phyloP scores from a whole-genome alignment of 1,139 yeast species.

The Scheffersomyces parashehatae region DNA sequence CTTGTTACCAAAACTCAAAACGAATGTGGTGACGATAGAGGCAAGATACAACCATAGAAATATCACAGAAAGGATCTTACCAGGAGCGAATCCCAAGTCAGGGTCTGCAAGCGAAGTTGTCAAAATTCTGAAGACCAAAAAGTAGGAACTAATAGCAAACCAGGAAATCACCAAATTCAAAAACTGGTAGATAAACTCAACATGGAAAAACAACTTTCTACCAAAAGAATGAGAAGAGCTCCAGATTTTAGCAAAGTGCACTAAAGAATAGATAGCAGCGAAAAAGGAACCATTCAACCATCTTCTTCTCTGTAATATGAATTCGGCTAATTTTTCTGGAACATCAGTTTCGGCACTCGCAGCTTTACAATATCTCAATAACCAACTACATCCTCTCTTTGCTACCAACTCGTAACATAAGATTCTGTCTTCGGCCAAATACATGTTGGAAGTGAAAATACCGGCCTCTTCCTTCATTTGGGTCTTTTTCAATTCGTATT shows the following conservation, averaged over 20 bases:
- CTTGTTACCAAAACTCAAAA: conserved; percentile 88
- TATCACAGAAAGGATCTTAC: conserved; percentile 74
- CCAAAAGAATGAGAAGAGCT: conserved; percentile 41
- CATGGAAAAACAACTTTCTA: conserved; percentile 43
- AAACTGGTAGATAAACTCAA: conserved; percentile 46
- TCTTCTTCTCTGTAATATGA: conserved; percentile 50
- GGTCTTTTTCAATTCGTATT: conserved; percentile 40
- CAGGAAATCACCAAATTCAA: conserved; percentile 59
- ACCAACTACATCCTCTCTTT: conserved; percentile 44
- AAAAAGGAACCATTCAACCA: conserved; percentile 54
- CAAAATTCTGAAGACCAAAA: conserved; percentile 75
- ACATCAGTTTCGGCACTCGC: conserved; percentile 54
- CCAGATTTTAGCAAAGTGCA: conserved; percentile 48
- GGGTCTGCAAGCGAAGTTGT: conserved; percentile 66
- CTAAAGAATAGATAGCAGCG: conserved; percentile 50
- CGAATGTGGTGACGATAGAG: conserved; percentile 87
- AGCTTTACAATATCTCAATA: conserved; percentile 46
- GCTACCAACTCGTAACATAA: conserved; percentile 52
- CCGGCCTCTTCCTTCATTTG: conserved; percentile 49
- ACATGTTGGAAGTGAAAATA: conserved; percentile 52
- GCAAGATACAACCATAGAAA: conserved; percentile 89
- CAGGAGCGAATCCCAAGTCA: conserved; percentile 61
- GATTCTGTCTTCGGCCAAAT: conserved; percentile 52
- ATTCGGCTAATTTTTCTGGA: conserved; percentile 48
- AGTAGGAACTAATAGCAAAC: conserved; percentile 82